Evolutionary conservation across 2,329 filamentous ascomycete species (phyloP).

Genomic region (Dactylellina parvicollis): DNA sequence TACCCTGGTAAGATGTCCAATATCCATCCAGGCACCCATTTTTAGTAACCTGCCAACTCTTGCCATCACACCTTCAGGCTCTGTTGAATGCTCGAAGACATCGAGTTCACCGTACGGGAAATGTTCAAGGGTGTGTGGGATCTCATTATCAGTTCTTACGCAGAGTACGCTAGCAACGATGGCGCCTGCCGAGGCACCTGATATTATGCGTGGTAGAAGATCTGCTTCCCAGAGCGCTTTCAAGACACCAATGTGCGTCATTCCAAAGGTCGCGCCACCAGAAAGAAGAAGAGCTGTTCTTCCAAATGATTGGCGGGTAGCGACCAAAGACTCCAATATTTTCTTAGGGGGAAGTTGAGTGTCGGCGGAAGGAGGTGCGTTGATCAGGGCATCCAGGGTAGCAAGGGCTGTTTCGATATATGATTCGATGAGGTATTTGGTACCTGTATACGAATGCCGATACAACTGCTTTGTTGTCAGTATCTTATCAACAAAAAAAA

Average conservation of each 20-base stretch:
- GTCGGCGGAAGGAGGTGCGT: conserved; percentile 61
- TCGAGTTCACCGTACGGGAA: conserved; percentile 83
- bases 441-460: conserved; percentile 83
- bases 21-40: conserved; percentile 86
- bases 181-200: conserved; percentile 85
- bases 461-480: conserved; percentile 68
- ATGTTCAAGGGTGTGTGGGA: conserved; percentile 73
- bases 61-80: conserved; percentile 71
- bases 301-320: conserved; percentile 82
- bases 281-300: conserved; percentile 83
- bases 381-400: conserved; percentile 77
- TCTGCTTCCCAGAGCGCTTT: conserved; percentile 80
- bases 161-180: conserved; percentile 86
- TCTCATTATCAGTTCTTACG: conserved; percentile 78
- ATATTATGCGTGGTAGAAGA: conserved; percentile 84
- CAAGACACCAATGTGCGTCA: conserved; percentile 89
- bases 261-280: conserved; percentile 87
- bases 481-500: neutral
- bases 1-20: conserved; percentile 79
- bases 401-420: conserved; percentile 83
- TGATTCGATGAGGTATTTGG: conserved; percentile 84
- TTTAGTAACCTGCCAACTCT: conserved; percentile 78
- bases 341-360: conserved; percentile 62
- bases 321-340: conserved; percentile 75
- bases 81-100: conserved; percentile 76